phyloP scores from a whole-genome alignment of 192 early-diverging fungal genomes.

The Rhizoclosmatium globosum region DNA sequence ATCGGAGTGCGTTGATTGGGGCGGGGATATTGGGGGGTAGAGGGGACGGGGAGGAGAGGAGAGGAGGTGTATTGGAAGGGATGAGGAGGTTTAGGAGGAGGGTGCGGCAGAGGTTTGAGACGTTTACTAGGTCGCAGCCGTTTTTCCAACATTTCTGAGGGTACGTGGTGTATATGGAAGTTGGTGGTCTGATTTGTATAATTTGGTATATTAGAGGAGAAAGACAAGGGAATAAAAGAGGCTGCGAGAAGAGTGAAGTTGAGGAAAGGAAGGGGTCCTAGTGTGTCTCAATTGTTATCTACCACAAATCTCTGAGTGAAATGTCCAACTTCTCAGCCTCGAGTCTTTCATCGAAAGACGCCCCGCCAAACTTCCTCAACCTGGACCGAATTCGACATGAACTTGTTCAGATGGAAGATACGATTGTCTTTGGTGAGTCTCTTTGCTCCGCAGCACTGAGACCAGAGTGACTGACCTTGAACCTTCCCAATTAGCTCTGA shows the following conservation, averaged over 20 bases:
- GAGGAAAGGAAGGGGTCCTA: too few species aligned
- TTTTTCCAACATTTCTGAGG: conserved; percentile 53
- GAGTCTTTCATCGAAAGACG: not conserved
- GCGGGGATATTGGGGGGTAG: not conserved
- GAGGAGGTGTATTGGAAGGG: conserved; percentile 18
- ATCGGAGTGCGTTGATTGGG: conserved; percentile 24
- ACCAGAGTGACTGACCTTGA: not conserved
- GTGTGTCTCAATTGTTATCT: too few species aligned
- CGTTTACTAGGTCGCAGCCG: conserved; percentile 55
- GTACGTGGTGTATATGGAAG: too few species aligned
- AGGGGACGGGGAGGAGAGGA: conserved; percentile 13
- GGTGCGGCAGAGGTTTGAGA: conserved; percentile 58
- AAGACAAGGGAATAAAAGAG: too few species aligned
- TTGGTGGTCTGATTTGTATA: too few species aligned
- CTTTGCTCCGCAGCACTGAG: not conserved
- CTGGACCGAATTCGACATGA: conserved; percentile 56
- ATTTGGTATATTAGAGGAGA: too few species aligned
- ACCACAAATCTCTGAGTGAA: too few species aligned
- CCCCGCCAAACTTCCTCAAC: conserved; percentile 32
- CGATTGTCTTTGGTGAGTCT: conserved; percentile 85
- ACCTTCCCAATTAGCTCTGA: conserved; percentile 70
- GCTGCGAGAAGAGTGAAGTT: too few species aligned
- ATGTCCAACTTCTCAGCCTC: conserved; percentile 15
- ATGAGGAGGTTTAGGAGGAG: conserved; percentile 45
- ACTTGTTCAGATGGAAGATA: conserved; percentile 94